phyloP scores from a whole-genome alignment of 2,329 filamentous ascomycete species.

The Fusarium denticulatum region DNA sequence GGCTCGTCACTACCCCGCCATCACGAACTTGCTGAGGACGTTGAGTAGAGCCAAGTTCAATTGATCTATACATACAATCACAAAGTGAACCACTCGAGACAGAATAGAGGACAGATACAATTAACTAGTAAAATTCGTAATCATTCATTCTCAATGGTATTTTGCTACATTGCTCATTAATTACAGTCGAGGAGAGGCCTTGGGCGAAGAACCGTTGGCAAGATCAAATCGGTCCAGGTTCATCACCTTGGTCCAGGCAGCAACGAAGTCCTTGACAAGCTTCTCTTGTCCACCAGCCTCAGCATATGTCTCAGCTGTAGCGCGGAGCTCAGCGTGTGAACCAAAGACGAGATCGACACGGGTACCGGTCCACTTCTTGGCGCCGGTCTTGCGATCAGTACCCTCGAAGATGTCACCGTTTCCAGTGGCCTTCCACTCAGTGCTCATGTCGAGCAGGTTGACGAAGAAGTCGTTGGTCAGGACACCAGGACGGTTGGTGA shows the following conservation, averaged over 20 bases:
- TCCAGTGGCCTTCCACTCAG: slow-evolving; percentile 64
- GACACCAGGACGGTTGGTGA: slow-evolving; percentile 73
- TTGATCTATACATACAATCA: not conserved
- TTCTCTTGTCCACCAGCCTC: slow-evolving; percentile 66
- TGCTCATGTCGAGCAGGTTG: slow-evolving; percentile 77
- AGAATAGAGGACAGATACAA: not conserved
- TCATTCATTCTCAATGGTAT: slow-evolving; percentile 37
- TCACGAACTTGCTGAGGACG: not conserved
- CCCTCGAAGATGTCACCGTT: slow-evolving; percentile 69
- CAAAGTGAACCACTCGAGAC: not conserved
- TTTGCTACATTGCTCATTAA: slow-evolving; percentile 38
- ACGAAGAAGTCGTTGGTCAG: slow-evolving; percentile 85
- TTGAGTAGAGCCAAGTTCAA: not conserved
- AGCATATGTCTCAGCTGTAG: slow-evolving; percentile 75
- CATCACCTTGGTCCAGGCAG: slow-evolving; percentile 79
- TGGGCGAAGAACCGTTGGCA: slow-evolving; percentile 2
- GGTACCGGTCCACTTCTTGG: slow-evolving; percentile 75
- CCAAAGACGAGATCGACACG: slow-evolving; percentile 77
- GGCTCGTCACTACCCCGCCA: not conserved
- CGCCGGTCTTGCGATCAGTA: slow-evolving; percentile 71
- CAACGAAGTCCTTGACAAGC: slow-evolving; percentile 77
- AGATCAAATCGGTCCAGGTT: slow-evolving; percentile 76
- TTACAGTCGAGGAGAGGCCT: slow-evolving; percentile 36
- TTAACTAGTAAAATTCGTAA: slow-evolving; percentile 9
- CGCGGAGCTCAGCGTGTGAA: slow-evolving; percentile 76